phyloP scores from a whole-genome alignment of 768 basidiomycete species.

The Punctularia strigosozonata region DNA sequence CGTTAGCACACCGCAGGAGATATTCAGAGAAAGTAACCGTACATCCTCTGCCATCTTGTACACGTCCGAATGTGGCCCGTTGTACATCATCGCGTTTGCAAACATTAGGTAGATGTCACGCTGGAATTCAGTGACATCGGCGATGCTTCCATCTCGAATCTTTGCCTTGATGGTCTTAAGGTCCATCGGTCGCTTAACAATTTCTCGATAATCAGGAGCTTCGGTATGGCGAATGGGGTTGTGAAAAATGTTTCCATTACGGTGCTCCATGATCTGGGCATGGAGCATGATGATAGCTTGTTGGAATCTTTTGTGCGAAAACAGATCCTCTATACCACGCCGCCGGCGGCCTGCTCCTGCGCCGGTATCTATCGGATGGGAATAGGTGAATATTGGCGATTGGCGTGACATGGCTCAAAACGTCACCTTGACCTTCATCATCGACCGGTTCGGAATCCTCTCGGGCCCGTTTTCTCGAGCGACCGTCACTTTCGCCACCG shows the following conservation, averaged over 20 bases:
- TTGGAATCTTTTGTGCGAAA: slow-evolving; percentile 61
- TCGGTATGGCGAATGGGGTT: slow-evolving; percentile 82
- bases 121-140: slow-evolving; percentile 78
- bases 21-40: slow-evolving; percentile 16
- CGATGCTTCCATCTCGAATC: slow-evolving; percentile 74
- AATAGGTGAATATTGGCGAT: neutral
- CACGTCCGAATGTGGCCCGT: slow-evolving; percentile 77
- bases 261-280: slow-evolving; percentile 72
- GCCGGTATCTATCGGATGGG: slow-evolving; percentile 6
- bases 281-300: slow-evolving; percentile 74
- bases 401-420: neutral
- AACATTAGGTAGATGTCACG: slow-evolving; percentile 90
- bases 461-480: slow-evolving; percentile 46
- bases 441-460: slow-evolving; percentile 59
- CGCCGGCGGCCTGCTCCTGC: slow-evolving; percentile 12
- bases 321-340: slow-evolving; percentile 10
- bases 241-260: slow-evolving; percentile 83
- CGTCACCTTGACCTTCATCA: slow-evolving; percentile 41
- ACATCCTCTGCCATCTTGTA: slow-evolving; percentile 88
- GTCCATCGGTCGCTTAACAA: slow-evolving; percentile 93
- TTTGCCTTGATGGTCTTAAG: slow-evolving; percentile 84
- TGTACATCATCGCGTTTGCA: slow-evolving; percentile 97
- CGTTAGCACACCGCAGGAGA: slow-evolving; percentile 2
- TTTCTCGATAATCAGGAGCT: slow-evolving; percentile 85
- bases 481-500: slow-evolving; percentile 30